Conservation (phyloP, 2,329 filamentous ascomycete species). For the Ceratocystis cubensis region DNA sequence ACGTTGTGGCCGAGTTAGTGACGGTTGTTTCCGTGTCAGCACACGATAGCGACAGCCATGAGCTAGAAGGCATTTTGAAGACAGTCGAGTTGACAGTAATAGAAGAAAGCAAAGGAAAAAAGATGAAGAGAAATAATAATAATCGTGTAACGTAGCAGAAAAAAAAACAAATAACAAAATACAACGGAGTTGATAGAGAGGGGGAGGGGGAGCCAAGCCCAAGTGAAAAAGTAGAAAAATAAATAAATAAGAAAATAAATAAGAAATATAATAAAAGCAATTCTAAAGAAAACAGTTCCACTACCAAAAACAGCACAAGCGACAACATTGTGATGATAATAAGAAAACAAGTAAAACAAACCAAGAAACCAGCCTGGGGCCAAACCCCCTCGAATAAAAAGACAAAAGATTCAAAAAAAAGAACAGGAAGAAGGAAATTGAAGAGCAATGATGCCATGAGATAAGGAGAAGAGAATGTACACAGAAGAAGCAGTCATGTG, state of each 20-base stretch:
- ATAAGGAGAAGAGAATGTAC: too few relatives aligned
- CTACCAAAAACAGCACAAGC: background rate
- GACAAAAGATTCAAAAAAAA: background rate
- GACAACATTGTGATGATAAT: constrained; percentile 8
- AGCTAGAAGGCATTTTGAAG: constrained; percentile 8
- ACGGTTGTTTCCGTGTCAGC: constrained; percentile 2
- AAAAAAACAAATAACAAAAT: background rate
- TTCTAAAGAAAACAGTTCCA: constrained; percentile 6
- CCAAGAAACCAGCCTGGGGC: background rate
- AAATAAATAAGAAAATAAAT: background rate
- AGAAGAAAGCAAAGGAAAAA: constrained; percentile 7
- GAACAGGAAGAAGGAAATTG: background rate
- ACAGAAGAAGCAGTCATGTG: too few relatives aligned
- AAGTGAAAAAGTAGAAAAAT: background rate
- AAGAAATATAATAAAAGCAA: constrained; percentile 5
- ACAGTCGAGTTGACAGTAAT: constrained; percentile 14
- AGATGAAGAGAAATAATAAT: background rate
- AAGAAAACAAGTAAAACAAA: background rate
- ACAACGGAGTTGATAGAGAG: background rate
- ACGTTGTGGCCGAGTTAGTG: constrained; percentile 13
- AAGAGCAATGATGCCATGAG: too few relatives aligned
- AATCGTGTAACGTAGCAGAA: background rate
- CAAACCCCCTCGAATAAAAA: background rate
- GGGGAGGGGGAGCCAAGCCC: background rate
- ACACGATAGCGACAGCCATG: background rate